Conservation (phyloP, 768 basidiomycete species). For the Pulveroboletus sp. region DNA sequence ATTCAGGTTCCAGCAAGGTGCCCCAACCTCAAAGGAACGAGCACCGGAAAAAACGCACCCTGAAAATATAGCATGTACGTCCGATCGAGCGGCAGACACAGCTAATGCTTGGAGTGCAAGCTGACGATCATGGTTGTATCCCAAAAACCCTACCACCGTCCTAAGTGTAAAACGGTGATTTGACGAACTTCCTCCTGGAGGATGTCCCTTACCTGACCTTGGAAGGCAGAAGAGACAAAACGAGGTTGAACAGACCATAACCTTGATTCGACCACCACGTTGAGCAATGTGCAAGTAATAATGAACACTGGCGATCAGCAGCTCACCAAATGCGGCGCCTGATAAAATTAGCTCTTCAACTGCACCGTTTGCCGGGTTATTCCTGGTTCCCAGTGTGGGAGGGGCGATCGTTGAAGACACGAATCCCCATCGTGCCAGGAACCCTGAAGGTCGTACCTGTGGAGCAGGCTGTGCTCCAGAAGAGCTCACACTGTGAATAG, state of each 20-base stretch:
- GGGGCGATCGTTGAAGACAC: constrained; percentile 10
- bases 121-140: constrained; percentile 67
- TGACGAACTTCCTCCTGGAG: not conserved
- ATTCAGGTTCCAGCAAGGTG: not conserved
- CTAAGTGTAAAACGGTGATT: constrained; percentile 32
- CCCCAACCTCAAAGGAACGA: not conserved
- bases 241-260: constrained; percentile 73
- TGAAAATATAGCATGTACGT: constrained; percentile 73
- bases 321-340: constrained; percentile 71
- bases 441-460: constrained; percentile 21
- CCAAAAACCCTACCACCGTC: constrained; percentile 68
- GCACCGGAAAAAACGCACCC: constrained; percentile 43
- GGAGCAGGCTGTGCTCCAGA: constrained; percentile 17
- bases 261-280: constrained; percentile 21
- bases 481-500: constrained; percentile 15
- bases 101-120: constrained; percentile 65
- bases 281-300: not conserved
- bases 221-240: constrained; percentile 71
- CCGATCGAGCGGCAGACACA: constrained; percentile 59
- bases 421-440: constrained; percentile 37
- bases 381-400: constrained; percentile 15
- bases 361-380: constrained; percentile 42
- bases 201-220: constrained; percentile 51
- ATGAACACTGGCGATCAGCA: constrained; percentile 1
- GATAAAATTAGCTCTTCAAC: constrained; percentile 71